phyloP scores from a whole-genome alignment of 164 flowering plant species.

The Echeveria elegans region DNA sequence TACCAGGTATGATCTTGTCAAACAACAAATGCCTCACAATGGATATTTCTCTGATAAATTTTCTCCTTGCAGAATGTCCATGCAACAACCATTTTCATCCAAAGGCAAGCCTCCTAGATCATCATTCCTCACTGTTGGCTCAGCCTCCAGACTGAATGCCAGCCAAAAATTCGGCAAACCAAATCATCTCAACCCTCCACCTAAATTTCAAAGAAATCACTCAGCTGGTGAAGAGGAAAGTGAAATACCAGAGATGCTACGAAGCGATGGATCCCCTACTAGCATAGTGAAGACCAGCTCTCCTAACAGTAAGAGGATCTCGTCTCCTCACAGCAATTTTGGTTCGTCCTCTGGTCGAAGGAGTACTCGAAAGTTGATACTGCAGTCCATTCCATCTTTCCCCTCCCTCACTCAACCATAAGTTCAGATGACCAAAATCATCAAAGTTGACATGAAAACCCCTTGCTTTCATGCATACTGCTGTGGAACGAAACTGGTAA shows the following conservation, averaged over 20 bases:
- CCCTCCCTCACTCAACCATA: slow-evolving; percentile 16
- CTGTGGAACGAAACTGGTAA: not conserved
- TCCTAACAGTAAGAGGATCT: slow-evolving; percentile 23
- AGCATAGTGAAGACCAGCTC: slow-evolving; percentile 15
- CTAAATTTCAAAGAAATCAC: slow-evolving; percentile 6
- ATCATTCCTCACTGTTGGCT: slow-evolving; percentile 7
- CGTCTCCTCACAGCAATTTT: slow-evolving; percentile 16
- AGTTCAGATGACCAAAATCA: not conserved
- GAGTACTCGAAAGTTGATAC: slow-evolving; percentile 17
- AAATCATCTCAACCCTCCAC: not conserved
- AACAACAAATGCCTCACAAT: not conserved
- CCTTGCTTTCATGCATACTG: slow-evolving; percentile 1
- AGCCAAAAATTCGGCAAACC: slow-evolving; percentile 7
- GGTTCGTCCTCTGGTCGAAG: slow-evolving; percentile 13
- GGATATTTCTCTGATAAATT: not conserved
- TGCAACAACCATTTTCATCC: slow-evolving; percentile 5
- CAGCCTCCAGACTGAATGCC: slow-evolving; percentile 3
- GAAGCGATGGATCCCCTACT: slow-evolving; percentile 4
- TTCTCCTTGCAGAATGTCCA: slow-evolving; percentile 9
- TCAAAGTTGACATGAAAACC: not conserved
- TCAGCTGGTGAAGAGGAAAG: not conserved
- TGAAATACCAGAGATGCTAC: slow-evolving; percentile 11
- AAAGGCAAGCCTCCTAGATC: slow-evolving; percentile 14
- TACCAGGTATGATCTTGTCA: not conserved
- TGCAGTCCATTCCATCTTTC: slow-evolving; percentile 20